These are phyloP conservation scores for Kwoniella europaea DNA, from an alignment of 768 basidiomycete species.

Conservation along the genomic window DNA sequence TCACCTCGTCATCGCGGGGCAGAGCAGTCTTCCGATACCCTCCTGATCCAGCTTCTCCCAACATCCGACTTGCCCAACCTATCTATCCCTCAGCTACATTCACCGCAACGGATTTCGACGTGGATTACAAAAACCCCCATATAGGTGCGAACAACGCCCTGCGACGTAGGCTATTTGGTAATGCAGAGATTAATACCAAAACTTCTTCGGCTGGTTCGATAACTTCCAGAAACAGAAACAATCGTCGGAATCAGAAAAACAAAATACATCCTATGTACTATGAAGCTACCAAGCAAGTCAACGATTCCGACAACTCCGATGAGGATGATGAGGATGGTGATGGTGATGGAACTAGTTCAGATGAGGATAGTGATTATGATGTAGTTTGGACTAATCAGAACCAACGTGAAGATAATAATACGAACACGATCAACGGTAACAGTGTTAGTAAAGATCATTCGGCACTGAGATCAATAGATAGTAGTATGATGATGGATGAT, in stretches of 20 bases:
- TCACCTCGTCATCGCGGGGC: slow-evolving; percentile 76
- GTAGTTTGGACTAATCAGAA: slow-evolving; percentile 16
- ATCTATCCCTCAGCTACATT: slow-evolving; percentile 50
- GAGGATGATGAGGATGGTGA: slow-evolving; percentile 13
- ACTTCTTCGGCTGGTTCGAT: slow-evolving; percentile 5
- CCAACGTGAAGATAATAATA: slow-evolving; percentile 6
- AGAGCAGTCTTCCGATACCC: slow-evolving; percentile 89
- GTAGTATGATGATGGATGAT: slow-evolving; percentile 6
- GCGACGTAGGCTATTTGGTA: slow-evolving; percentile 7
- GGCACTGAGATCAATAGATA: slow-evolving; percentile 16
- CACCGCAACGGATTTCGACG: slow-evolving; percentile 33
- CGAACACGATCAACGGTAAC: slow-evolving; percentile 11
- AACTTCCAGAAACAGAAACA: not conserved
- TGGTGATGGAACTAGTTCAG: slow-evolving; percentile 14
- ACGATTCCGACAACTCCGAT: not conserved
- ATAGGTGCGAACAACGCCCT: not conserved
- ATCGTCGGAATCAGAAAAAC: not conserved
- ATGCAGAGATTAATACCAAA: not conserved
- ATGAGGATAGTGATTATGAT: slow-evolving; percentile 32
- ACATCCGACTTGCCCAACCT: slow-evolving; percentile 73
- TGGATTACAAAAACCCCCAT: slow-evolving; percentile 12
- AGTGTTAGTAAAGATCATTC: not conserved
- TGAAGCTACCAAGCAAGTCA: slow-evolving; percentile 2
- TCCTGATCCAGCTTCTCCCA: slow-evolving; percentile 67
- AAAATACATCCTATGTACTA: slow-evolving; percentile 10